Evolutionary conservation across 2,329 filamentous ascomycete species (phyloP), one percentile per base, ranked within the genome.

Genomic region (Verticillium tricorpus): DNA sequence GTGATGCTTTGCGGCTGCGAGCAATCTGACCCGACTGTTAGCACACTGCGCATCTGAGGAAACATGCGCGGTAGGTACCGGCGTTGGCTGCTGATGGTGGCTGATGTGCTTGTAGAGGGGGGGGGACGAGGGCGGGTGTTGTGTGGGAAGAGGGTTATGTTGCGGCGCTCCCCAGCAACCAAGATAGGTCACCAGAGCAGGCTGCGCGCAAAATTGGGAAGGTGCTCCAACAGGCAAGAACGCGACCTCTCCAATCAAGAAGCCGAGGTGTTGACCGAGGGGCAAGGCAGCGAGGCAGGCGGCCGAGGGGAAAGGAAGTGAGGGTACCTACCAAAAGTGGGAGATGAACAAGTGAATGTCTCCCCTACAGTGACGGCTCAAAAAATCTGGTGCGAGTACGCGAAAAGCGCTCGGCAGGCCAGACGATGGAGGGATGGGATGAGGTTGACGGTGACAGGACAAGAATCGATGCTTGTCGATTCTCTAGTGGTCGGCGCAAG

Each of bases 341-440:
- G 92, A 96, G 93, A 96, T 91, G 82, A 92, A 96, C 93, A 96
- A 97, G 77, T 89, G 78, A 97, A 97, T 96, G 93, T 93, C 90
- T 96, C 93, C 91, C 92, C 92, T 81, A 80, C 77, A 78, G 74
- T 68, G 66, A 65, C 71, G 77, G 77, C 73, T 73, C 73, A 70
- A 68, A 54, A 54, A 50, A 40, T 25, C 45, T n/a, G 45, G 11
- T 50, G 45, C 45, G n/a, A 1, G 11, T n/a, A 19, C 45, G 45
- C 45, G 45, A 22, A 28, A 1, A 22, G 45, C 45, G 45, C 19
- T 50, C 19, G 19, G 19, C 45, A 50, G 19, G 45, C n/a, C 45
- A 50, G 45, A 50, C n/a, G 45, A 25, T 22, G 45, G 45, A 50
- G 9, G 34, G 34, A 35, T 35, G 37, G 37, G 37, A 17, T 40